phyloP scores from a whole-genome alignment of 768 basidiomycete species.

The Podaxis sp. region DNA sequence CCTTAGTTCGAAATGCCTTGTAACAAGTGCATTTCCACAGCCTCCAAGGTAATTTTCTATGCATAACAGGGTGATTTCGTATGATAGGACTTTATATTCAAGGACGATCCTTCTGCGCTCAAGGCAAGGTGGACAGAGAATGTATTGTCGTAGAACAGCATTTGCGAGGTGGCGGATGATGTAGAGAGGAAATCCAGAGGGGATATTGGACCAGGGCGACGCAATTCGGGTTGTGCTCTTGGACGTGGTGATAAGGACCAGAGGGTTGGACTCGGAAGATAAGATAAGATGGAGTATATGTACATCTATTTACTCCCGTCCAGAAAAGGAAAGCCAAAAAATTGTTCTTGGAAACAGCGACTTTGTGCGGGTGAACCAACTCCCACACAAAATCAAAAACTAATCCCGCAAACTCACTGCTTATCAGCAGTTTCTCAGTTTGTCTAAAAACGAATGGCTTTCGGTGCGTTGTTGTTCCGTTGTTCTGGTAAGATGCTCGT shows the following conservation, averaged over 20 bases:
- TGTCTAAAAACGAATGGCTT: slow-evolving; percentile 26
- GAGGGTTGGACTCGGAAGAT: background rate
- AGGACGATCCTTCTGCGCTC: too few relatives aligned
- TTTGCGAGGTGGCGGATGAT: too few relatives aligned
- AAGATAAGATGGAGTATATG: background rate
- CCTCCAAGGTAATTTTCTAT: too few relatives aligned
- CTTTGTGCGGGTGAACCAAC: background rate
- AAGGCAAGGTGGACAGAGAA: too few relatives aligned
- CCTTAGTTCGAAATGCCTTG: too few relatives aligned
- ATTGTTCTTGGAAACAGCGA: background rate
- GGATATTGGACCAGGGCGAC: too few relatives aligned
- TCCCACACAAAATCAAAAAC: background rate
- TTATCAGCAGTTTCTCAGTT: background rate
- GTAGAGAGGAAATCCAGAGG: too few relatives aligned
- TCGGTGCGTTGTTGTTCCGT: slow-evolving; percentile 22
- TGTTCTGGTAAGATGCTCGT: background rate
- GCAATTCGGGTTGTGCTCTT: too few relatives aligned
- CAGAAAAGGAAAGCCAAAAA: background rate
- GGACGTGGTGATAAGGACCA: background rate
- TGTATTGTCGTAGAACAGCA: too few relatives aligned
- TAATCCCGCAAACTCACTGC: background rate
- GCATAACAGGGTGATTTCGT: too few relatives aligned
- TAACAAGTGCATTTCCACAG: too few relatives aligned
- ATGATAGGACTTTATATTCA: too few relatives aligned
- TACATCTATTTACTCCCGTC: background rate